Evolutionary conservation across 78 protist species (phyloP).

Genomic region (Acrasis kona): DNA sequence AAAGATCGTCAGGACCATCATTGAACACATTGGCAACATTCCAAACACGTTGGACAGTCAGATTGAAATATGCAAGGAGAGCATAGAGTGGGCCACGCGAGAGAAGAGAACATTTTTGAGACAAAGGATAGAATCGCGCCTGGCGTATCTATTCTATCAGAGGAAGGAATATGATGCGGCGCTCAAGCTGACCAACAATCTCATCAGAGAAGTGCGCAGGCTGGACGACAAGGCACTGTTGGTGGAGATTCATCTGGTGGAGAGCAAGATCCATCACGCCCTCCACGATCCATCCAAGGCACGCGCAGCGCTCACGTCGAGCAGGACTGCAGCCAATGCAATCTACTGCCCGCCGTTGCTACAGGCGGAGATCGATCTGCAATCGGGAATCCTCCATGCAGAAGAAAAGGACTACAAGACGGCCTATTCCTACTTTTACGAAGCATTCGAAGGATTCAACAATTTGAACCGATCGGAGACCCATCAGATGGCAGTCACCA

Average conservation of each 20-base stretch:
- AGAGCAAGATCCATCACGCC: conserved; percentile 14
- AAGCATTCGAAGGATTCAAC: conserved; percentile 85
- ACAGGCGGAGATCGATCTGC: conserved; percentile 86
- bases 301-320: conserved; percentile 68
- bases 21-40: conserved; percentile 42
- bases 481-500: conserved; percentile 24
- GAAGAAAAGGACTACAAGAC: conserved; percentile 96
- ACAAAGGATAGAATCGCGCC: conserved; percentile 83
- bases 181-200: conserved; percentile 34
- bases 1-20: conserved; percentile 59
- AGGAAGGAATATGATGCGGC: conserved; percentile 53
- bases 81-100: conserved; percentile 78
- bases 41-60: conserved; percentile 25
- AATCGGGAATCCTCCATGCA: conserved; percentile 85
- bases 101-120: conserved; percentile 89
- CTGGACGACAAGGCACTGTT: conserved; percentile 93
- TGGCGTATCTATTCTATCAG: conserved; percentile 60
- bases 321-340: conserved; percentile 92
- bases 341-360: conserved; percentile 92
- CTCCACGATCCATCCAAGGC: conserved; percentile 12
- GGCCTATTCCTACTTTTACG: conserved; percentile 92
- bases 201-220: conserved; percentile 82
- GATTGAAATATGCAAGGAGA: conserved; percentile 63
- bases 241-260: conserved; percentile 88
- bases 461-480: conserved; percentile 20